Percentiles rank a stretch among this genome's conserved stretches.
Evolutionary conservation across 345 rosid genomes (phyloP).

Genomic region (Anacardium occidentale): DNA sequence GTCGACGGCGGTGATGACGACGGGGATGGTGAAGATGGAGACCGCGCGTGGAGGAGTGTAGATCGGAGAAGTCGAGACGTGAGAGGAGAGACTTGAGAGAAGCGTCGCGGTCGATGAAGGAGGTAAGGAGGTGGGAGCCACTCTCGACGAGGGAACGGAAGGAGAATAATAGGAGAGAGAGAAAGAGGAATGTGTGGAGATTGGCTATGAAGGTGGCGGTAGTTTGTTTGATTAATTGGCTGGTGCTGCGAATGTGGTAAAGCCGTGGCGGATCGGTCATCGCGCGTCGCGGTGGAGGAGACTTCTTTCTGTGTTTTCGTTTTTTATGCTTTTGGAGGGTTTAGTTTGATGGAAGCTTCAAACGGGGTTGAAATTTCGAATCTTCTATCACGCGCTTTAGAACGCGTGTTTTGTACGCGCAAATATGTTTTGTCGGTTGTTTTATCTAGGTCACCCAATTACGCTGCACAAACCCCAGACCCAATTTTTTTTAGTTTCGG

Average conservation of each 20-base stretch:
- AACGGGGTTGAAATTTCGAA: background rate
- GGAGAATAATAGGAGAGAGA: slow-evolving; percentile 71
- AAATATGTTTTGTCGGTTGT: too few species aligned
- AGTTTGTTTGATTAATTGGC: slow-evolving; percentile 55
- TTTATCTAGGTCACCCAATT: too few species aligned
- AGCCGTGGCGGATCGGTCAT: slow-evolving; percentile 75
- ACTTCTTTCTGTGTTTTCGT: background rate
- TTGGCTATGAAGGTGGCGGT: slow-evolving; percentile 44
- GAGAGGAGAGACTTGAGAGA: slow-evolving; percentile 80
- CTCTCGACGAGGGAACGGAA: slow-evolving; percentile 79
- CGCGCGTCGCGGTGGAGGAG: slow-evolving; percentile 18
- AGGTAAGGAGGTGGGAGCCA: slow-evolving; percentile 57
- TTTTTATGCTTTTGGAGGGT: background rate
- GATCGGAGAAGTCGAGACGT: slow-evolving; percentile 61
- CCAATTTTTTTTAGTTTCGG: too few species aligned
- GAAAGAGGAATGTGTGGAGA: slow-evolving; percentile 59
- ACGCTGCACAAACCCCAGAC: too few species aligned
- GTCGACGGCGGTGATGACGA: slow-evolving; percentile 39
- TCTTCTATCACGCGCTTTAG: background rate
- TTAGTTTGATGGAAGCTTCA: background rate
- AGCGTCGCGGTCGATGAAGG: slow-evolving; percentile 84
- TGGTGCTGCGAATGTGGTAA: slow-evolving; percentile 59
- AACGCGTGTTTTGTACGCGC: background rate
- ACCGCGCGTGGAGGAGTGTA: slow-evolving; percentile 31
- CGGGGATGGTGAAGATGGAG: slow-evolving; percentile 15